Percentiles rank a stretch among this genome's conserved stretches.
Conservation (phyloP, 1,284 basidiomycete species). For the Ustilago loliicola region DNA sequence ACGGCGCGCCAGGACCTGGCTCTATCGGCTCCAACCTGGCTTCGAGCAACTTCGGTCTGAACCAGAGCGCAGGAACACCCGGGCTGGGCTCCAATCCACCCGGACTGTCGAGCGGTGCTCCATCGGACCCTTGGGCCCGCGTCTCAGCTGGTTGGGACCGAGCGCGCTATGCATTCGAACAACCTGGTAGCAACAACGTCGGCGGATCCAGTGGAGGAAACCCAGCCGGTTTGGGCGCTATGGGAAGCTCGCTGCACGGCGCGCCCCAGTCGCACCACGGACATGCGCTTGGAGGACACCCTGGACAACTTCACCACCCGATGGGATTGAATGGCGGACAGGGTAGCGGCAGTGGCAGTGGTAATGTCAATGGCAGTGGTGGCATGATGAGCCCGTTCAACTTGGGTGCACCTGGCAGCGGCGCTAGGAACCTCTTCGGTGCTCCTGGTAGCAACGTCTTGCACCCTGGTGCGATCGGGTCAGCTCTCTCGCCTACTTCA, state of each 20-base stretch:
- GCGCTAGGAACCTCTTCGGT: conserved; percentile 43
- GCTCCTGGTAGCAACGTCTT: conserved; percentile 37
- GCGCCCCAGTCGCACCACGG: conserved; percentile 21
- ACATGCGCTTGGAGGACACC: conserved; percentile 26
- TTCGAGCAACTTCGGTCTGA: conserved; percentile 33
- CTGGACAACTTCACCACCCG: conserved; percentile 24
- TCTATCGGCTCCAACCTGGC: conserved; percentile 31
- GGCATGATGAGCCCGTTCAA: conserved; percentile 39
- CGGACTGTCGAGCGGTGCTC: conserved; percentile 29
- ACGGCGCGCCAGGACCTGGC: conserved; percentile 34
- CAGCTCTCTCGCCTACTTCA: conserved; percentile 48
- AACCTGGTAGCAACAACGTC: conserved; percentile 43
- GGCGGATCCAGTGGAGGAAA: conserved; percentile 18
- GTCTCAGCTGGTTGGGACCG: conserved; percentile 62
- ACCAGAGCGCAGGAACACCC: conserved; percentile 25
- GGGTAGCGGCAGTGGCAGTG: conserved; percentile 13
- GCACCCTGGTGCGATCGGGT: conserved; percentile 48
- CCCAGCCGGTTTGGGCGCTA: conserved; percentile 18
- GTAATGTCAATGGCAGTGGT: conserved; percentile 10
- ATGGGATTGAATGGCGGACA: conserved; percentile 10
- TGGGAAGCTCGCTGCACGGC: conserved; percentile 31
- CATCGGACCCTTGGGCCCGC: conserved; percentile 55
- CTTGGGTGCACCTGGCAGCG: conserved; percentile 40
- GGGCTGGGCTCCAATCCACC: conserved; percentile 22
- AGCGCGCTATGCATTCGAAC: conserved; percentile 67